Percentiles rank a stretch among this genome's conserved stretches.
phyloP scores from a whole-genome alignment of 2,329 filamentous ascomycete species.

The Sarocladiaceae sp. region DNA sequence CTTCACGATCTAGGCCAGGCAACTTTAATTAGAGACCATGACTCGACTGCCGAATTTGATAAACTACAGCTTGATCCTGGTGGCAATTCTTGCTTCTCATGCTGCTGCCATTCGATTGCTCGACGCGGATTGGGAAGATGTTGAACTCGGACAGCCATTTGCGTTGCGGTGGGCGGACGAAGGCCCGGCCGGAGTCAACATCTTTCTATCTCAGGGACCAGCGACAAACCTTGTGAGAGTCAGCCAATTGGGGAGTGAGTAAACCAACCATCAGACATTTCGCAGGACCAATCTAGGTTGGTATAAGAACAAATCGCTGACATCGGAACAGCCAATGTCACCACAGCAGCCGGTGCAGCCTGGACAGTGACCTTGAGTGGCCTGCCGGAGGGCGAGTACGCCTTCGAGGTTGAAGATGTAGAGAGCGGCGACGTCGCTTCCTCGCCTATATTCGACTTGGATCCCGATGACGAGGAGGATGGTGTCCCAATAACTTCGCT shows the following conservation, averaged over 20 bases:
- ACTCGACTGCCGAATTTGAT: background rate
- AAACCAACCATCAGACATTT: no score
- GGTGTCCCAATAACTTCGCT: background rate
- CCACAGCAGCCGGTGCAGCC: no score
- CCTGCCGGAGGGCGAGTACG: background rate
- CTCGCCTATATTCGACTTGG: background rate
- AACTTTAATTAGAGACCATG: no score
- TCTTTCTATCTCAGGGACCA: background rate
- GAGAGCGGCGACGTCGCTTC: background rate
- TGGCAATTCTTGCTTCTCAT: background rate
- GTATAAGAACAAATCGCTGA: no score
- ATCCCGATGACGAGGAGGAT: background rate
- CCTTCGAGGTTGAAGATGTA: background rate
- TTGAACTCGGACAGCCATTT: background rate
- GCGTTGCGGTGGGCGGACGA: background rate
- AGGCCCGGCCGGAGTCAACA: background rate
- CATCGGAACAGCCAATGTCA: background rate
- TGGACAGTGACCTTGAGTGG: background rate
- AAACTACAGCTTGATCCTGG: background rate
- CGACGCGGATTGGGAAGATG: background rate
- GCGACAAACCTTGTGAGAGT: background rate
- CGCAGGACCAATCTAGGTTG: no score
- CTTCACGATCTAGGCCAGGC: no score
- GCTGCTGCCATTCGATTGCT: background rate
- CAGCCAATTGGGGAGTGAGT: background rate